Evolutionary conservation across 345 rosid genomes (phyloP).

Genomic region (Fremontodendron californicum): DNA sequence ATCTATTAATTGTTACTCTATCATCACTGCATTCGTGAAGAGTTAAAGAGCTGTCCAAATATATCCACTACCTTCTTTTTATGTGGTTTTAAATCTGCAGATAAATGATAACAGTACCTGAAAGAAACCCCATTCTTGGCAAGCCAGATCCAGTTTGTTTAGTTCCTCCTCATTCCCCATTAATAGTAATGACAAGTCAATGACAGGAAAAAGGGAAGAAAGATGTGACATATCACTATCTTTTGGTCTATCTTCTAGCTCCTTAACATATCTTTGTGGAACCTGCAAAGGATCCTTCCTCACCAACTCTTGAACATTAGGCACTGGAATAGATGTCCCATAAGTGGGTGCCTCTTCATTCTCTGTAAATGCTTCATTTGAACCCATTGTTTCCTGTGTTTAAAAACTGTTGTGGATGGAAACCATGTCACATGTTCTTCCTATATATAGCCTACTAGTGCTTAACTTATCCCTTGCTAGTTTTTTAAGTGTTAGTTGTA

Average conservation of each 20-base stretch:
- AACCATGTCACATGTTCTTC: not conserved
- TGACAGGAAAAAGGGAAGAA: slow-evolving; percentile 21
- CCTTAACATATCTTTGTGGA: slow-evolving; percentile 27
- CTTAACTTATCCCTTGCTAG: not conserved
- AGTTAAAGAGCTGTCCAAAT: too few relatives aligned
- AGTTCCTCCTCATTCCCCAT: slow-evolving; percentile 21
- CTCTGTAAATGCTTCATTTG: slow-evolving; percentile 1
- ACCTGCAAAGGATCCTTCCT: slow-evolving; percentile 21
- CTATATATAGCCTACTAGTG: not conserved
- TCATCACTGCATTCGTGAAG: too few relatives aligned
- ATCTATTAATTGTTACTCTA: not conserved
- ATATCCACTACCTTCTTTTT: not conserved
- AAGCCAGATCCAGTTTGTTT: slow-evolving; percentile 23
- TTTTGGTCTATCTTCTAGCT: slow-evolving; percentile 11
- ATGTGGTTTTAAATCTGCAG: not conserved
- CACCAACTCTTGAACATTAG: slow-evolving; percentile 33
- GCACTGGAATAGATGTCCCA: slow-evolving; percentile 24
- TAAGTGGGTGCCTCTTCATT: slow-evolving; percentile 10
- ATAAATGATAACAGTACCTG: slow-evolving; percentile 6
- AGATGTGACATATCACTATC: slow-evolving; percentile 6
- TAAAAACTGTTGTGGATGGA: not conserved
- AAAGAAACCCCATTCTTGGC: slow-evolving; percentile 31
- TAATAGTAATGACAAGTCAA: slow-evolving; percentile 19
- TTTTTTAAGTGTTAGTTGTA: not conserved
- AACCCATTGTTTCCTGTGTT: slow-evolving; percentile 3